A percentile compares a stretch with the other conserved stretches of the same genome.
phyloP scores from a whole-genome alignment of 306 rosid genomes.

The Mimosa bimucronata region DNA sequence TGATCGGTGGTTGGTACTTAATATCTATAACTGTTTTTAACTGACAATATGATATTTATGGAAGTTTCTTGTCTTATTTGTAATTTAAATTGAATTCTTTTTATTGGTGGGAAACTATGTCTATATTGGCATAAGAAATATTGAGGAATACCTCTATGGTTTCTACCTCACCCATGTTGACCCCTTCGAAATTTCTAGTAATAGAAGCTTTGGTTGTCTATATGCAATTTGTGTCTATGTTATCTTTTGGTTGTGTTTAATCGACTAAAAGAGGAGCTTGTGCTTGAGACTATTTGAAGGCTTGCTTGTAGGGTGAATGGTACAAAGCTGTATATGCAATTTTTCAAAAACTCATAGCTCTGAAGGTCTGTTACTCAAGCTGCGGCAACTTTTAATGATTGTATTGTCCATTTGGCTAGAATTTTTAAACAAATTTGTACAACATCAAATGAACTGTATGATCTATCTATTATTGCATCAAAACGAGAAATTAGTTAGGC shows the following conservation, averaged over 20 bases:
- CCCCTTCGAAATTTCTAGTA: background rate
- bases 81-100: background rate
- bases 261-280: background rate
- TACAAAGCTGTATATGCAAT: background rate
- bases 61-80: background rate
- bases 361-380: background rate
- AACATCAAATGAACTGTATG: background rate
- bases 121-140: background rate
- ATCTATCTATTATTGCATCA: background rate
- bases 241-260: background rate
- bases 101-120: background rate
- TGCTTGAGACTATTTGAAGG: background rate
- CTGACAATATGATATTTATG: background rate
- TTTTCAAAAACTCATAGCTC: background rate
- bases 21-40: background rate
- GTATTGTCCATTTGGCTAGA: background rate
- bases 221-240: background rate
- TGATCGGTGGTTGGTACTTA: background rate
- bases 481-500: background rate
- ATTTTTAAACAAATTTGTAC: background rate
- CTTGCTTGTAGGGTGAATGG: background rate
- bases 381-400: background rate
- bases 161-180: background rate
- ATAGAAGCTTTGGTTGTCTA: background rate
- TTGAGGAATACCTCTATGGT: background rate